phyloP scores from a whole-genome alignment of 371 early-diverging fungal species.

The Rhizopus microsporus region DNA sequence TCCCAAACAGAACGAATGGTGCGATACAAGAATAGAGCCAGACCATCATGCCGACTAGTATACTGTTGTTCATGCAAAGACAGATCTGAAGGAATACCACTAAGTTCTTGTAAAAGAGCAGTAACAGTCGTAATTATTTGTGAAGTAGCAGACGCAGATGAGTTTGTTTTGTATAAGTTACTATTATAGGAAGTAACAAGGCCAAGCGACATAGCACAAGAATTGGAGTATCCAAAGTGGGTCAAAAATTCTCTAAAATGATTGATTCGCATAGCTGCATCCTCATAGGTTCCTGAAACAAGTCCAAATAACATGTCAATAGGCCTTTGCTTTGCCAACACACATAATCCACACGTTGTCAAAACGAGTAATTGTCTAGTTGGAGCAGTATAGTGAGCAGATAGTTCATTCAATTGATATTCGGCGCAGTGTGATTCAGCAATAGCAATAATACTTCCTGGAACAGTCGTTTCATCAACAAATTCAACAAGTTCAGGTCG shows the following conservation, averaged over 20 bases:
- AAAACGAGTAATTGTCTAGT: slow-evolving; percentile 72
- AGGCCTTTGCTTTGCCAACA: slow-evolving; percentile 75
- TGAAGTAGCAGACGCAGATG: slow-evolving; percentile 10
- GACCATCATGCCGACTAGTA: slow-evolving; percentile 74
- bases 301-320: slow-evolving; percentile 71
- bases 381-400: slow-evolving; percentile 53
- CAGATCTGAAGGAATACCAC: slow-evolving; percentile 16
- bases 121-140: slow-evolving; percentile 19
- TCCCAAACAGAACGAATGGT: slow-evolving; percentile 74
- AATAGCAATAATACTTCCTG: slow-evolving; percentile 81
- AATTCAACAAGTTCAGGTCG: slow-evolving; percentile 24
- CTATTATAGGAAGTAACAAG: slow-evolving; percentile 8
- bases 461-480: slow-evolving; percentile 34
- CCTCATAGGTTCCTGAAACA: slow-evolving; percentile 18
- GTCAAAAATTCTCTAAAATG: slow-evolving; percentile 58
- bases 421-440: slow-evolving; percentile 46
- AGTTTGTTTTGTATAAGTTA: slow-evolving; percentile 2
- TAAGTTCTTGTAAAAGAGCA: slow-evolving; percentile 23
- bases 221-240: slow-evolving; percentile 45
- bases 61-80: slow-evolving; percentile 10
- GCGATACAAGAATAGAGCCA: slow-evolving; percentile 75
- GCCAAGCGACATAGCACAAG: slow-evolving; percentile 16
- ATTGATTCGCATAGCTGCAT: slow-evolving; percentile 28
- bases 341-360: slow-evolving; percentile 72
- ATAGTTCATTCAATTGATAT: slow-evolving; percentile 63